These are phyloP conservation scores for Triticum dicoccoides DNA, from an alignment of 176 grass and related monocot genomes.

Conservation along the genomic window DNA sequence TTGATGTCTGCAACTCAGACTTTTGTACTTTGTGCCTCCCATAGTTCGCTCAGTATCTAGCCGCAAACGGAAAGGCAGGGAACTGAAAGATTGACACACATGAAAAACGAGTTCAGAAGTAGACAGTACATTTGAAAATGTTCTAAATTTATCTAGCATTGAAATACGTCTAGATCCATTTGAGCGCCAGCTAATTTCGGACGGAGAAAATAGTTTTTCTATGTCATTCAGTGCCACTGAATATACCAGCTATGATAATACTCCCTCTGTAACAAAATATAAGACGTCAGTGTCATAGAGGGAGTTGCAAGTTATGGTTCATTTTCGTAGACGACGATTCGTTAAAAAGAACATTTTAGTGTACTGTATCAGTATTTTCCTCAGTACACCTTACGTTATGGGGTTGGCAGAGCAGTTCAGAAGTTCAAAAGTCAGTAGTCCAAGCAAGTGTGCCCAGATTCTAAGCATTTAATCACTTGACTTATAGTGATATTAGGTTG, in stretches of 20 bases:
- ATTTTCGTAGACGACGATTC: neutral
- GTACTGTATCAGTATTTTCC: neutral
- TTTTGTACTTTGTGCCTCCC: neutral
- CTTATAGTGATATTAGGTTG: neutral
- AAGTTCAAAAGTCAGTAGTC: neutral
- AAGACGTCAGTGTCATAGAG: too few species aligned
- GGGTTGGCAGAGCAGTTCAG: neutral
- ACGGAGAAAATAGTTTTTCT: too few species aligned
- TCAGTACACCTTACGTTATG: neutral
- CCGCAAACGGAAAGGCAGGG: too few species aligned
- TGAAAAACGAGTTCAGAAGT: neutral
- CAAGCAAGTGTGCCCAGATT: neutral
- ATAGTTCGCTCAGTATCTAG: neutral
- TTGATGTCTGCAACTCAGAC: neutral
- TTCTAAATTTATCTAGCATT: neutral
- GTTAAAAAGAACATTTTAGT: neutral
- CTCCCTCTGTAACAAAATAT: too few species aligned
- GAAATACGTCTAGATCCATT: too few species aligned
- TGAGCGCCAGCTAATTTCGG: too few species aligned
- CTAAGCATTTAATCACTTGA: neutral
- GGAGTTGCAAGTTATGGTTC: neutral
- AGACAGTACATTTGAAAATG: neutral
- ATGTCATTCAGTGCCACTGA: too few species aligned
- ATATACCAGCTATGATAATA: too few species aligned
- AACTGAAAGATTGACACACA: neutral